Conservation (phyloP, 129 eudicot species). For the Flaveria sonorensis region DNA sequence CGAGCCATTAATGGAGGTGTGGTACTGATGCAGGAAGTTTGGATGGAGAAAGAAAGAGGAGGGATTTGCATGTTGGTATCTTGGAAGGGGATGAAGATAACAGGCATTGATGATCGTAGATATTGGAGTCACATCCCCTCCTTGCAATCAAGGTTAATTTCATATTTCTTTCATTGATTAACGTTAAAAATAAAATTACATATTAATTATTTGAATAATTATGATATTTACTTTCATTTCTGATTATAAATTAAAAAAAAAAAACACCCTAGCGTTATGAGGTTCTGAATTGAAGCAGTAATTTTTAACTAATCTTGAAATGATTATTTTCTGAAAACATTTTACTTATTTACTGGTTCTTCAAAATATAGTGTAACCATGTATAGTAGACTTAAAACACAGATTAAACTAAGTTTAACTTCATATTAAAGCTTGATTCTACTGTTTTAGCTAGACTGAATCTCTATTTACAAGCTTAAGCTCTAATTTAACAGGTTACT, state of each 20-base stretch:
- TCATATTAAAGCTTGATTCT: too few relatives aligned
- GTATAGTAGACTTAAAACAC: too few relatives aligned
- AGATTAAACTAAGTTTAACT: too few relatives aligned
- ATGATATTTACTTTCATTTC: neutral
- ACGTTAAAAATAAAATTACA: too few relatives aligned
- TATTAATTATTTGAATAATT: neutral
- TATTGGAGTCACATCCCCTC: constrained; percentile 68
- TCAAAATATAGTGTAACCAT: too few relatives aligned
- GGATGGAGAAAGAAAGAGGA: constrained; percentile 74
- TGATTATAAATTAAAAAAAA: neutral
- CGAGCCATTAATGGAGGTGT: neutral
- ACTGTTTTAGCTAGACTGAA: too few relatives aligned
- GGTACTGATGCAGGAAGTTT: constrained; percentile 62
- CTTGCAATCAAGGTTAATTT: constrained; percentile 64
- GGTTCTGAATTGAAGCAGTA: too few relatives aligned
- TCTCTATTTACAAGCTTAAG: too few relatives aligned
- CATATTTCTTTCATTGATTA: neutral
- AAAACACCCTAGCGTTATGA: neutral
- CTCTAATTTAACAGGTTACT: too few relatives aligned
- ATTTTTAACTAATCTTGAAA: too few relatives aligned
- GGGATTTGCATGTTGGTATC: constrained; percentile 64
- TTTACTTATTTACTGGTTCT: too few relatives aligned
- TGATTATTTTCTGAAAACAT: too few relatives aligned
- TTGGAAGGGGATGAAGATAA: constrained; percentile 80
- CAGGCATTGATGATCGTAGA: constrained; percentile 81